Percentiles rank a stretch among this genome's conserved stretches.
phyloP scores from a whole-genome alignment of 164 flowering plant genomes.

The Vitis labrusca region DNA sequence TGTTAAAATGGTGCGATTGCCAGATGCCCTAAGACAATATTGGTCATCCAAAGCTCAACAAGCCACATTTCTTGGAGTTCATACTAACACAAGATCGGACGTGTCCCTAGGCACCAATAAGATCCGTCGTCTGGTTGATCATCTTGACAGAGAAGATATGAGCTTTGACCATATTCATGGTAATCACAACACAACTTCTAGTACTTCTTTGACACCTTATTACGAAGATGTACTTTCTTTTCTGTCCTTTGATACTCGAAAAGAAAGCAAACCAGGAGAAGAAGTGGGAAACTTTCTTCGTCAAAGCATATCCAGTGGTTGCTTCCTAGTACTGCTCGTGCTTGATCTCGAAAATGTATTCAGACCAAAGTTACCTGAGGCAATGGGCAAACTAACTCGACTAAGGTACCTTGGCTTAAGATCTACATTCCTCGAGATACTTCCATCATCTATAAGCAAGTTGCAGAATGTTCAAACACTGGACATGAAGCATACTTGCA shows the following conservation, averaged over 20 bases:
- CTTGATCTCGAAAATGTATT: no score
- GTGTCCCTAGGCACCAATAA: neutral
- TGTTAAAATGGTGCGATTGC: no score
- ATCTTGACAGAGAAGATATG: neutral
- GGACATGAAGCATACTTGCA: no score
- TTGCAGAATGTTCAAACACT: no score
- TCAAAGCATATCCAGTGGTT: no score
- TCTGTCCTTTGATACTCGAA: conserved; percentile 8
- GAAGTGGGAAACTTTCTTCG: neutral
- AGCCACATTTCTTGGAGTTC: conserved; percentile 2
- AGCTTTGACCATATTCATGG: neutral
- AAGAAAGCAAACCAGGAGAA: conserved; percentile 10
- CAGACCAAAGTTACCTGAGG: no score
- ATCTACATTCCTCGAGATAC: no score
- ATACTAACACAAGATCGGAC: neutral
- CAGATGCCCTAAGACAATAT: conserved; percentile 4
- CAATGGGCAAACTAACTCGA: no score
- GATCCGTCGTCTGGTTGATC: neutral
- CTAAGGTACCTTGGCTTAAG: no score
- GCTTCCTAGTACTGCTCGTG: no score
- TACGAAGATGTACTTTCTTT: neutral
- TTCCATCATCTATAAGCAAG: no score
- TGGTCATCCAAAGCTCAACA: conserved; percentile 3
- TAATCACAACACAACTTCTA: neutral
- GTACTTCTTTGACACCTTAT: neutral